Evolutionary conservation across 768 basidiomycete species (phyloP), one percentile per base, ranked within the genome.

Genomic region (Antrodiella citrinella): DNA sequence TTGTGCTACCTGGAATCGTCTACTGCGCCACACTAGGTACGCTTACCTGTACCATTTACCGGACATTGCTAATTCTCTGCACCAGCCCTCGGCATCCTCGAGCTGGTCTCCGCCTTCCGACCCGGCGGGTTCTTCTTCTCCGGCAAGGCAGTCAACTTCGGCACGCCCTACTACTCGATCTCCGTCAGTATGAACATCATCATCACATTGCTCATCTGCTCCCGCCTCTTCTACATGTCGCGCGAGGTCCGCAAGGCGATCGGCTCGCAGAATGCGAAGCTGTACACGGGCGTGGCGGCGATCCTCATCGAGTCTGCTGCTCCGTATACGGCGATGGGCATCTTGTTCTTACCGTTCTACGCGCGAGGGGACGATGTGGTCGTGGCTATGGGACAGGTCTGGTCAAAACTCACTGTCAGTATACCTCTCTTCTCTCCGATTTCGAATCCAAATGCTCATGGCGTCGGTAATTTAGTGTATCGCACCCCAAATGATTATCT

Each of bases 171-270:
- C 62, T 69, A 68, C 47, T 58, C 68, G 19, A 61, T 71, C 43
- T 68, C 70, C 10, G 68, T 75, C 50, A 55, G 63, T 26, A 60
- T 73, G 51, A 75, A 74, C 61, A 62, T 72, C 49, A 52, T 74
- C 56, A 63, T 70, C 39, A 74, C 72, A 4, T n/a, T 58, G 3
- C 59, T 70, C 24, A 72, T 75, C 48, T 69, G 66, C 42, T 50
- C 44, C n/a, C 72, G 72, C 18, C 68, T 74, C 18, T 50, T 68
- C 40, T 58, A 54, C 48, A 59, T 69, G 26, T 62, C 65, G 7
- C 61, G 59, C 24, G 45, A 56, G 13, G 63, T 67, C 12, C 59
- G 59, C 24, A 49, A 52, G 18, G 58, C 62, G 0, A 61, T 72
- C 21, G 65, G 66, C 19, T 45, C 53, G 4, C 65, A 68, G 15